A percentile compares a stretch with the other conserved stretches of the same genome.
Evolutionary conservation across 495 filamentous ascomycete species (phyloP).

Genomic region (Podospora australis): DNA sequence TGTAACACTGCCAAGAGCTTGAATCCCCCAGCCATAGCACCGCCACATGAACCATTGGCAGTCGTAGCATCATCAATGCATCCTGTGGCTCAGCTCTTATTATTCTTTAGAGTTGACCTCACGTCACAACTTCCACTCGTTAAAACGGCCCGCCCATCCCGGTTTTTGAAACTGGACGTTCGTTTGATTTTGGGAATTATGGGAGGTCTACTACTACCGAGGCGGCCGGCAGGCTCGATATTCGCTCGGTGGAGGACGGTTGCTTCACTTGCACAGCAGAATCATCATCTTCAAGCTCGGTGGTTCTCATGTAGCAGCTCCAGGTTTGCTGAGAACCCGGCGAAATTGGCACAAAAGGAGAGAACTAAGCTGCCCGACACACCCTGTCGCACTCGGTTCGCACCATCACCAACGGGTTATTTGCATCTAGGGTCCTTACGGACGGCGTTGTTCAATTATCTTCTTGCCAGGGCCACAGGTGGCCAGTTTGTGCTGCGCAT

Average conservation of each 20-base stretch:
- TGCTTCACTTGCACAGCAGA: too few species aligned
- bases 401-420: constrained; percentile 90
- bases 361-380: constrained; percentile 40
- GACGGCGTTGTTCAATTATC: constrained; percentile 88
- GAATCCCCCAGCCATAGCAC: too few species aligned
- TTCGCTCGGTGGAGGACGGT: not conserved
- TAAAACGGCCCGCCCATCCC: too few species aligned
- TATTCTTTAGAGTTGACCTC: too few species aligned
- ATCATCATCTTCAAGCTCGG: too few species aligned
- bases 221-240: not conserved
- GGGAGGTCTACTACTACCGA: not conserved
- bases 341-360: not conserved
- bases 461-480: constrained; percentile 77
- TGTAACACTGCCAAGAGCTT: too few species aligned
- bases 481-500: constrained; percentile 91
- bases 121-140: too few species aligned
- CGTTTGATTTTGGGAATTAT: not conserved
- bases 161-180: not conserved
- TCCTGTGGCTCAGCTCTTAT: not conserved
- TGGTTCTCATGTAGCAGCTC: constrained; percentile 3
- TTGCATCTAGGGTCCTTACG: constrained; percentile 86
- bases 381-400: constrained; percentile 87
- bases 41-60: too few species aligned
- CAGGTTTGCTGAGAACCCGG: not conserved
- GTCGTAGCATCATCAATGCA: too few species aligned